A percentile compares a stretch with the other conserved stretches of the same genome.
Conservation (phyloP, 768 basidiomycete species). For the Paxillus ammoniavirescens region DNA sequence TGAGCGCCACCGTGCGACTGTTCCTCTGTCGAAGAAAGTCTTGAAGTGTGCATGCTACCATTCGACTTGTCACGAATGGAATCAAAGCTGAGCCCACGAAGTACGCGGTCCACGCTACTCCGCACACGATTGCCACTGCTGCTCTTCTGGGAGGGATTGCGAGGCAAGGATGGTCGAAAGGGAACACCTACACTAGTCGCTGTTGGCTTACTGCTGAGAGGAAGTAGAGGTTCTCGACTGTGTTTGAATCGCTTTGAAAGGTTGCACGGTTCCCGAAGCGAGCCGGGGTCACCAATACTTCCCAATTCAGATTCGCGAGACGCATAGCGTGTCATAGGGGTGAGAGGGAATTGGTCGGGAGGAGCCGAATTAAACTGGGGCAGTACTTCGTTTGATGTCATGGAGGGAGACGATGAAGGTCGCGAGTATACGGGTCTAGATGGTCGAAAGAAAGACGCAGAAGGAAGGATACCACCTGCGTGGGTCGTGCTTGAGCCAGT, state of each 20-base stretch:
- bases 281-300: constrained; percentile 19
- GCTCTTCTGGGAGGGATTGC: constrained; percentile 7
- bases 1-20: constrained; percentile 2
- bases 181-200: constrained; percentile 15
- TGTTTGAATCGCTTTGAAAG: constrained; percentile 49
- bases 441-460: constrained; percentile 76
- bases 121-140: constrained; percentile 39
- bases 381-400: constrained; percentile 33
- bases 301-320: constrained; percentile 43
- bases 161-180: constrained; percentile 18
- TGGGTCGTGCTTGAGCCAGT: constrained; percentile 49
- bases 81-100: constrained; percentile 52
- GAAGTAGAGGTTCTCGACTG: constrained; percentile 74
- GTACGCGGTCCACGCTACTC: constrained; percentile 59
- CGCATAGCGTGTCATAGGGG: constrained; percentile 35
- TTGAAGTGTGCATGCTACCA: constrained; percentile 11
- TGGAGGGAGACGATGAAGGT: constrained; percentile 35
- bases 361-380: constrained; percentile 23
- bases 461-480: constrained; percentile 73
- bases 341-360: constrained; percentile 39
- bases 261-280: constrained; percentile 25
- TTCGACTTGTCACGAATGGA: constrained; percentile 38
- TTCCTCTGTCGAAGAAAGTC: constrained; percentile 16
- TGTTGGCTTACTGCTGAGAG: constrained; percentile 30
- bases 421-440: constrained; percentile 56